Base-by-base conservation (phyloP, 192 early-diverging fungal species). In the Gorgonomyces haynaldii region DNA sequence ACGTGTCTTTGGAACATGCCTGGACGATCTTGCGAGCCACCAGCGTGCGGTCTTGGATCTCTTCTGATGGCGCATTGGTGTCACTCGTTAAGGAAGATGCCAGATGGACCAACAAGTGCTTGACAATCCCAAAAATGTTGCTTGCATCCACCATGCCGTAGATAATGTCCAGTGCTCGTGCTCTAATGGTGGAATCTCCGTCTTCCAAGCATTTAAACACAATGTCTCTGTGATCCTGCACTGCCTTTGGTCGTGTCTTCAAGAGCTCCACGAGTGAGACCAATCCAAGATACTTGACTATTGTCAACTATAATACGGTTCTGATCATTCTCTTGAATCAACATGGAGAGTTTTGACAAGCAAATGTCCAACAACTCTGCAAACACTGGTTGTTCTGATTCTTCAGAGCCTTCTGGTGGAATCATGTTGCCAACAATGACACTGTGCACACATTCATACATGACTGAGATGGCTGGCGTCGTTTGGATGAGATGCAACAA, bases 371-470 rank as follows among this genome's bases (percentile, higher is more conserved):
- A 84, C 40, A 98, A 67, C 4, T 66, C 65, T 32, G 62, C 67
- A n/a, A 23, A 34, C 12, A 15, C 43, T 13, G 39, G 36, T 0
- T 65, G 60, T 16, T 69, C 70, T 17, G 32, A 42, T 22, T 20
- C 27, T 17, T 15, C 57, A 24, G 61, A 79, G 15, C 24, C 24
- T 13, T 41, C 21, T 6, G 52, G 58, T 3, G 79, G 75, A 40
- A 96, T 81, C 65, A 98, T 82, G 0, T 83, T 86, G 24, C 92
- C 92, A 20, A 75, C 73, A 27, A 98, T 88, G 7, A 88, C 84
- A 1, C 91, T 93, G 43, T 93, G 77, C 19, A 98, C 86, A 62
- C 89, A 93, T 68, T 98, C 96, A 67, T 96, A 98, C n/a, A 94
- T 64, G 5, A 98, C 71, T 12, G 91, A 95, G 87, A 93, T 94